A percentile compares a stretch with the other conserved stretches of the same genome.
Conservation (phyloP, 306 rosid genomes). For the Acacia confusa region DNA sequence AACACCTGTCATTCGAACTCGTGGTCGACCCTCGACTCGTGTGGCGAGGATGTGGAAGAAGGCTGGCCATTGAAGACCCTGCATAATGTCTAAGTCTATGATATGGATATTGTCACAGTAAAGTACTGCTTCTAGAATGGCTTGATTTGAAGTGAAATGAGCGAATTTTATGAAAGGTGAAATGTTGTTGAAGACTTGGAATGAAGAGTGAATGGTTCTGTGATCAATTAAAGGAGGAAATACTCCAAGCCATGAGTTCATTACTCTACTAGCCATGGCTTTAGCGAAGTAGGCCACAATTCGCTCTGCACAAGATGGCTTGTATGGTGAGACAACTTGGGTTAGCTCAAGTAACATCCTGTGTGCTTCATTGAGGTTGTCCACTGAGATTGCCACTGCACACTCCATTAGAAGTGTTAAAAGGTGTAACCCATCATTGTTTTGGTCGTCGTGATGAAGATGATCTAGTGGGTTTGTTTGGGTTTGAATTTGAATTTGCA, state of each 20-base stretch:
- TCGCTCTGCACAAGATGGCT: constrained; percentile 73
- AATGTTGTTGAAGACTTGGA: constrained; percentile 70
- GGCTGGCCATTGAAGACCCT: constrained; percentile 92
- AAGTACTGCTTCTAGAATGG: constrained; percentile 77
- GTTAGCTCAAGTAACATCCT: constrained; percentile 65
- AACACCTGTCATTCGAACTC: constrained; percentile 50
- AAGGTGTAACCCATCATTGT: constrained; percentile 50
- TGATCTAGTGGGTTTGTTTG: constrained; percentile 30
- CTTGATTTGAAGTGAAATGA: constrained; percentile 89
- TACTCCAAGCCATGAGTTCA: constrained; percentile 68
- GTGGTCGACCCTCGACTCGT: constrained; percentile 64
- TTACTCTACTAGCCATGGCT: constrained; percentile 74
- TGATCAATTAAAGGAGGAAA: constrained; percentile 62
- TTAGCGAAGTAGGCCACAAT: constrained; percentile 77
- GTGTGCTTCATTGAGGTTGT: constrained; percentile 70
- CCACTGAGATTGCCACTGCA: constrained; percentile 81
- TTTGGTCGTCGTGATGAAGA: not conserved
- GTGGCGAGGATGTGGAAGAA: constrained; percentile 75
- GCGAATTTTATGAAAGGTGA: constrained; percentile 87
- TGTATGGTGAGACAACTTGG: constrained; percentile 77
- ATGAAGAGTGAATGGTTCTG: constrained; percentile 50
- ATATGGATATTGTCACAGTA: constrained; percentile 54
- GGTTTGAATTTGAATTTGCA: constrained; percentile 31
- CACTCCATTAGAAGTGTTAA: constrained; percentile 74
- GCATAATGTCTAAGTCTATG: constrained; percentile 89